Percentiles rank a stretch among this genome's conserved stretches.
Evolutionary conservation across 2,329 filamentous ascomycete species (phyloP).

Genomic region (Chrysoporthe puriensis): DNA sequence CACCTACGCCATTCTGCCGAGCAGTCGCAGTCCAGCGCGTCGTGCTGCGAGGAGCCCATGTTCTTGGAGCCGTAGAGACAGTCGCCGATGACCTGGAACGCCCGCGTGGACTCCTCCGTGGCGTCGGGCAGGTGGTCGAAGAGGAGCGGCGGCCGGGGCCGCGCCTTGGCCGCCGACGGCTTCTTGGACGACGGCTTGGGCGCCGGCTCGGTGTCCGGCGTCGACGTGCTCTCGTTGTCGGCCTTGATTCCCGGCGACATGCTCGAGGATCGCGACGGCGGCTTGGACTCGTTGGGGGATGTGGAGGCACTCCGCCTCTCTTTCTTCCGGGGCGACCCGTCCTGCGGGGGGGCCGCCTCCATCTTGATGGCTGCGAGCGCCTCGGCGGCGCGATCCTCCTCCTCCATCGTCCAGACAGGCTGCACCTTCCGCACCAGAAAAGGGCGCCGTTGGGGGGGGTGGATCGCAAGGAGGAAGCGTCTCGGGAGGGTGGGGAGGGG

Average conservation of each 20-base stretch:
- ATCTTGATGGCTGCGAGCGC: conserved; percentile 42
- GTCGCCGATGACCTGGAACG: conserved; percentile 80
- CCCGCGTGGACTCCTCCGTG: conserved; percentile 73
- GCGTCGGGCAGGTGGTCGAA: conserved; percentile 78
- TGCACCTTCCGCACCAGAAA: conserved; percentile 9
- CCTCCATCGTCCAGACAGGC: conserved; percentile 34
- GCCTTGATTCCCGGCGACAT: conserved; percentile 52
- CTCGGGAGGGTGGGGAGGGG: neutral
- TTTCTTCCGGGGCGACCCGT: conserved; percentile 45
- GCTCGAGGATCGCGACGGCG: conserved; percentile 45
- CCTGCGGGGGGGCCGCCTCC: conserved; percentile 43
- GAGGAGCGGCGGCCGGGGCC: conserved; percentile 64
- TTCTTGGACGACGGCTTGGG: conserved; percentile 72
- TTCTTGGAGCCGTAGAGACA: conserved; percentile 92
- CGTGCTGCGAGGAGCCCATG: conserved; percentile 89
- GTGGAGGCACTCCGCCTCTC: conserved; percentile 44
- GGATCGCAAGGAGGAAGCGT: neutral
- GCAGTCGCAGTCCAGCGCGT: conserved; percentile 92
- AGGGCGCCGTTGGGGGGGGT: no score
- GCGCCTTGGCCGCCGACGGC: conserved; percentile 69
- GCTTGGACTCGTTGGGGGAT: conserved; percentile 46
- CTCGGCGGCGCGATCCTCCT: conserved; percentile 34
- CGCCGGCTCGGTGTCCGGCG: conserved; percentile 56
- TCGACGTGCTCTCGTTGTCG: conserved; percentile 52
- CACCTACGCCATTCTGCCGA: conserved; percentile 90